These are phyloP conservation scores for Melanogaster broomeanus DNA, from an alignment of 768 basidiomycete genomes.

Conservation along the genomic window DNA sequence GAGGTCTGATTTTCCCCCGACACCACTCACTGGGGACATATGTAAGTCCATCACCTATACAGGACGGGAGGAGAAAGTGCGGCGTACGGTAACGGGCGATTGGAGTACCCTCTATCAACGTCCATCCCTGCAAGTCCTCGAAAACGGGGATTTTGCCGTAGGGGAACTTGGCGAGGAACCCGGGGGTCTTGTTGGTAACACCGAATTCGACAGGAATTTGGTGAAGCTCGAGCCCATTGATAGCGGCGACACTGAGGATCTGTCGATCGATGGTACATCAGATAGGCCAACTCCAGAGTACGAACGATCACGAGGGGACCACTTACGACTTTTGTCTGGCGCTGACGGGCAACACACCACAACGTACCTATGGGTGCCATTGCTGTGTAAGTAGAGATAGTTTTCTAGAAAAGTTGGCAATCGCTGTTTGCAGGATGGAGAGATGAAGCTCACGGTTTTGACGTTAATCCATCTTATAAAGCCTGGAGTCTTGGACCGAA, in stretches of 20 bases:
- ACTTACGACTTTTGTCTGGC: slow-evolving; percentile 17
- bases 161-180: slow-evolving; percentile 13
- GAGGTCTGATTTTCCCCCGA: slow-evolving; percentile 13
- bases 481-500: no score
- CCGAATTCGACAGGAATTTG: slow-evolving; percentile 1
- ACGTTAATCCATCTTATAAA: not conserved
- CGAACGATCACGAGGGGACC: no score
- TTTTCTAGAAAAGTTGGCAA: not conserved
- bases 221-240: slow-evolving; percentile 14
- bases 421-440: not conserved
- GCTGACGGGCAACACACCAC: slow-evolving; percentile 12
- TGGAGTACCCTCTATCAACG: slow-evolving; percentile 11
- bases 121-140: slow-evolving; percentile 18
- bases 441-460: not conserved
- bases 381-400: not conserved
- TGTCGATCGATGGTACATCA: not conserved
- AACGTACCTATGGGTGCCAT: slow-evolving; percentile 21
- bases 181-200: slow-evolving; percentile 10
- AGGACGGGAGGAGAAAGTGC: not conserved
- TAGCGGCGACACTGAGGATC: slow-evolving; percentile 23
- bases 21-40: slow-evolving; percentile 4
- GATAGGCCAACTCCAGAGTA: not conserved
- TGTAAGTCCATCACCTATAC: not conserved
- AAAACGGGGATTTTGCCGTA: slow-evolving; percentile 22
- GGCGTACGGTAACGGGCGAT: slow-evolving; percentile 18